A percentile compares a stretch with the other conserved stretches of the same genome.
Conservation (phyloP, 2,329 filamentous ascomycete genomes). For the Elsinoe fawcettii region DNA sequence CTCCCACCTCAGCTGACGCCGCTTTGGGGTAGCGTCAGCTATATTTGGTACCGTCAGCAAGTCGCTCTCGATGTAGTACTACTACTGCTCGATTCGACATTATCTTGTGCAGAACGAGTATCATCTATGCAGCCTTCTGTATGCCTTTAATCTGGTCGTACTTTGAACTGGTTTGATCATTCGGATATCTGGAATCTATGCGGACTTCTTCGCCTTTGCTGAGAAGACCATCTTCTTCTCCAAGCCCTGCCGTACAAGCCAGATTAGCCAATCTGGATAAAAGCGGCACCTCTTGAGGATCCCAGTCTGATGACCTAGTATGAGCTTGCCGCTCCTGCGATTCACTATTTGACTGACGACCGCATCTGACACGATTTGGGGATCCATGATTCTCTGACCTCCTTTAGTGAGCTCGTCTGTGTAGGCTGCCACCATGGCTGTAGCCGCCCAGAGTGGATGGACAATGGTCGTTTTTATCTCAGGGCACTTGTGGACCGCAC, state of each 20-base stretch:
- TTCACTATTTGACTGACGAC: constrained; percentile 27
- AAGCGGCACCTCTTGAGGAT: constrained; percentile 3
- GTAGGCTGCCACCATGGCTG: constrained; percentile 33
- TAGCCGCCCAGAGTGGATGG: constrained; percentile 37
- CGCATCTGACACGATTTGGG: constrained; percentile 34
- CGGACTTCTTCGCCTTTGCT: neutral
- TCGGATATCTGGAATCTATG: neutral
- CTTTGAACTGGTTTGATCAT: neutral
- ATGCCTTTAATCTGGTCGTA: neutral
- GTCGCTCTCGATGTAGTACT: neutral
- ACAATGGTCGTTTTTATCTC: constrained; percentile 38
- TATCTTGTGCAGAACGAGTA: neutral
- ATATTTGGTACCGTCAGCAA: neutral
- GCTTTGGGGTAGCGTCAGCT: neutral
- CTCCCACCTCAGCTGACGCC: neutral
- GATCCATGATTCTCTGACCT: constrained; percentile 30
- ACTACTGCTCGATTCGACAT: neutral
- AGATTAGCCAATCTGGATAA: constrained; percentile 9
- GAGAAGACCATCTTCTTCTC: constrained; percentile 1
- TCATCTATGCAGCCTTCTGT: neutral
- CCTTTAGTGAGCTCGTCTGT: constrained; percentile 27
- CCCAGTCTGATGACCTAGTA: neutral
- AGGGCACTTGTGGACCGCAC: constrained; percentile 36
- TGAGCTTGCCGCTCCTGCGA: constrained; percentile 4
- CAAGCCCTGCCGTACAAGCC: neutral